Conservation (phyloP, 495 filamentous ascomycete genomes). For the Parathielavia hyrcaniae region DNA sequence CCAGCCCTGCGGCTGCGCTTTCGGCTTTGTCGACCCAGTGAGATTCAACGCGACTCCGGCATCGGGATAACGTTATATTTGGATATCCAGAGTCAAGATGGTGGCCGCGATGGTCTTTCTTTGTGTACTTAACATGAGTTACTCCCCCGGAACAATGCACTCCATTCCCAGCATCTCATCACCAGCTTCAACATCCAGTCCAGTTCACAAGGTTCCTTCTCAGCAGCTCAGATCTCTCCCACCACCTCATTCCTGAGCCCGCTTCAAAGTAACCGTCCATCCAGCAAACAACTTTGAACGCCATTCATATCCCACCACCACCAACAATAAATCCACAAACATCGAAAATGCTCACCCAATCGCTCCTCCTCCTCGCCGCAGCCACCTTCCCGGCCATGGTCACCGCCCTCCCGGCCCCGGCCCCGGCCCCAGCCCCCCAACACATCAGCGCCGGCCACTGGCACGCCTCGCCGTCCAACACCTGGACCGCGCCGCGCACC, state of each 20-base stretch:
- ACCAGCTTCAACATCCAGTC: neutral
- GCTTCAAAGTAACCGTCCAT: neutral
- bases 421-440: constrained; percentile 18
- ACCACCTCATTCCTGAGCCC: neutral
- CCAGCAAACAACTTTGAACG: neutral
- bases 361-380: constrained; percentile 11
- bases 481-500: constrained; percentile 13
- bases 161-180: constrained; percentile 9
- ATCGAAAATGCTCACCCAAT: constrained; percentile 22
- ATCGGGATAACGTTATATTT: neutral
- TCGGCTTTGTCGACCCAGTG: neutral
- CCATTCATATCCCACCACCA: neutral
- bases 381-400: constrained; percentile 3
- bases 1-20: constrained; percentile 2
- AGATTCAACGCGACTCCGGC: neutral
- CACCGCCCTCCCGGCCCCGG: constrained; percentile 15
- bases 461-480: too few relatives aligned
- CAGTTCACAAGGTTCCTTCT: too few relatives aligned
- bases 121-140: neutral
- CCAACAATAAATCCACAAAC: too few relatives aligned
- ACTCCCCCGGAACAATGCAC: neutral
- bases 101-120: neutral
- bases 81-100: neutral
- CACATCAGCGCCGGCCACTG: too few relatives aligned
- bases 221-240: neutral